Evolutionary conservation across 805 yeast genomes (phyloP), one percentile per base, ranked within the genome.

Genomic region (Pichia sporocuriosa): DNA sequence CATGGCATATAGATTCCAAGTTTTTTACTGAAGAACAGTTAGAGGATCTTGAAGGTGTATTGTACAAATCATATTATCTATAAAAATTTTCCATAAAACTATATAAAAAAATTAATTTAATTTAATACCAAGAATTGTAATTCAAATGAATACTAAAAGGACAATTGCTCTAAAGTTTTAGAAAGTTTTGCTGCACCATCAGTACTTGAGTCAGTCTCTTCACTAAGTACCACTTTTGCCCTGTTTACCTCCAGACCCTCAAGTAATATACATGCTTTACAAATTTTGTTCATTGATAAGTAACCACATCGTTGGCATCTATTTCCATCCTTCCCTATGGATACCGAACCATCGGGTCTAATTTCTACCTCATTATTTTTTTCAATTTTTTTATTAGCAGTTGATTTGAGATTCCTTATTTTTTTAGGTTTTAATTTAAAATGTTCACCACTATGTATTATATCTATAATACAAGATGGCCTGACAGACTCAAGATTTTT

Each of bases 391-490:
- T 55, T 28, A 64, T 65, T 42, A 65, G 62, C 55, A 68, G 73
- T 56, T 72, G 74, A 21, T 29, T 32, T 15, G 43, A 42, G 24
- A 39, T 27, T 23, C 42, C 73, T 70, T 48, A 67, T 66, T 56
- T 72, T 77, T 58, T 72, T 79, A 26, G 75, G 75, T 49, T 75
- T 74, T 35, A 89, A 62, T 26, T 75, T 79, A 50, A 89, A 73
- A 47, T 79, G 81, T 62, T 93, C 98, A 27, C 99, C 98, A 49
- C 95, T 84, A 50, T 84, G 84, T 25, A 93, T 93, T 41, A 93
- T 85, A 63, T 93, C 99, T 59, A 93, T 77, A 43, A 93, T 93
- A 55, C 96, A 83, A 28, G 93, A 80, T 13, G 98, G 96, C 52
- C 97, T 73, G 1, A 89, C 79, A 3, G 90, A 77, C 58, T 93